Base-by-base conservation (phyloP, 129 eudicot genomes). In the Sambucus nigra region DNA sequence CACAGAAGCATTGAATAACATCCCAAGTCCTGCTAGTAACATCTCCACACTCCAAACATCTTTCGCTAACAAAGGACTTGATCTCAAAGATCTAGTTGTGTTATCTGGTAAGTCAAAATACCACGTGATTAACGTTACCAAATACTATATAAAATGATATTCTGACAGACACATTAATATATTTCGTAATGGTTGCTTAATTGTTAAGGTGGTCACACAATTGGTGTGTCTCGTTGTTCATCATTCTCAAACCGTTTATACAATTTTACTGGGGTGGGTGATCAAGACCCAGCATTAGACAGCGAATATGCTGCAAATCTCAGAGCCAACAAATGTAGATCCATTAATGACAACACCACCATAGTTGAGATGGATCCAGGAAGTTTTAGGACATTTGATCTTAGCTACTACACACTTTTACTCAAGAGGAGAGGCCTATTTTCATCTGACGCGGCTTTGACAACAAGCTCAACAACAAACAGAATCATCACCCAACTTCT, bases 161-260 rank as follows among this genome's bases (percentile, higher is more conserved):
- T 3, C 9, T 3, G 5, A 31, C 9, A 31, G 5, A 31, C 9
- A 31, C 9, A 31, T 31, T 3, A 3, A 31, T 31, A 31, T 31
- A 31, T 31, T 35, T 35, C 13, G 1, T 31, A 31, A 31, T 31
- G 5, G 8, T 35, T 35, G 42, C 2, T 12, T 15, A 15, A 23
- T 12, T 2, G 9, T 39, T n/a, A n/a, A 67, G 73, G 73, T n/a
- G 53, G 59, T 1, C 73, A 67, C 60, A 67, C 73, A 10, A 50
- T 67, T 12, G 73, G 73, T 3, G 28, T 53, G 13, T 40, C 59
- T 4, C 66, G 50, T 47, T 59, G 73, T 50, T 49, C 57, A 10
- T 47, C 50, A 26, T 47, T 67, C 53, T 17, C 21, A 5, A 41
- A 7, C 35, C 53, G 73, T 7, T 42, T 67, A 7, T 67, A 67